Percentiles rank a stretch among this genome's conserved stretches.
Conservation (phyloP, 2,329 filamentous ascomycete genomes). For the Fusarium bactridioides region DNA sequence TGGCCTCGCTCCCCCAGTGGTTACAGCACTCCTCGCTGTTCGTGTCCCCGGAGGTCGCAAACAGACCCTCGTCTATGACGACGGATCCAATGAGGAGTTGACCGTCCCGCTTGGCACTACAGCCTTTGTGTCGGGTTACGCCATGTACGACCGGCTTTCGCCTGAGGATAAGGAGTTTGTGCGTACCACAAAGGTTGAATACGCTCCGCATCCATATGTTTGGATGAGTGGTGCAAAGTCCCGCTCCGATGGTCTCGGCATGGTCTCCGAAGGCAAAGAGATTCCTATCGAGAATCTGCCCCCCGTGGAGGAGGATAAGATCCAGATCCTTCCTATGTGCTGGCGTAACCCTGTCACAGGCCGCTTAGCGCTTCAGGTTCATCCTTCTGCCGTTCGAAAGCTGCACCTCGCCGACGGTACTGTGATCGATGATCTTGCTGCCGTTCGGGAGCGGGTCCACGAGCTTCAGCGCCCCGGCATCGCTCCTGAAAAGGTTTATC, state of each 20-base stretch:
- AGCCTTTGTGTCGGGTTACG: constrained; percentile 75
- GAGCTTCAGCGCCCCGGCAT: constrained; percentile 76
- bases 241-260: constrained; percentile 73
- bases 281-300: constrained; percentile 67
- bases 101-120: constrained; percentile 78
- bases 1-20: constrained; percentile 75
- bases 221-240: constrained; percentile 79
- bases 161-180: constrained; percentile 73
- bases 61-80: constrained; percentile 77
- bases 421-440: constrained; percentile 71
- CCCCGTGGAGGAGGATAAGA: constrained; percentile 68
- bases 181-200: constrained; percentile 73
- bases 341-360: constrained; percentile 80
- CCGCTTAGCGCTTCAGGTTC: constrained; percentile 74
- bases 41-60: constrained; percentile 71
- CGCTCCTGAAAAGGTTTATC: constrained; percentile 71
- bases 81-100: constrained; percentile 71
- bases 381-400: constrained; percentile 74
- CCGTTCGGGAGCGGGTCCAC: constrained; percentile 74
- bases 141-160: constrained; percentile 73
- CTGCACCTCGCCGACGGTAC: constrained; percentile 72
- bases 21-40: constrained; percentile 78
- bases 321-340: constrained; percentile 77
- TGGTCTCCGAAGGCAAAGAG: constrained; percentile 72
- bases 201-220: constrained; percentile 81